Evolutionary conservation across 345 rosid species (phyloP).

Genomic region (Syzygium aqueum): DNA sequence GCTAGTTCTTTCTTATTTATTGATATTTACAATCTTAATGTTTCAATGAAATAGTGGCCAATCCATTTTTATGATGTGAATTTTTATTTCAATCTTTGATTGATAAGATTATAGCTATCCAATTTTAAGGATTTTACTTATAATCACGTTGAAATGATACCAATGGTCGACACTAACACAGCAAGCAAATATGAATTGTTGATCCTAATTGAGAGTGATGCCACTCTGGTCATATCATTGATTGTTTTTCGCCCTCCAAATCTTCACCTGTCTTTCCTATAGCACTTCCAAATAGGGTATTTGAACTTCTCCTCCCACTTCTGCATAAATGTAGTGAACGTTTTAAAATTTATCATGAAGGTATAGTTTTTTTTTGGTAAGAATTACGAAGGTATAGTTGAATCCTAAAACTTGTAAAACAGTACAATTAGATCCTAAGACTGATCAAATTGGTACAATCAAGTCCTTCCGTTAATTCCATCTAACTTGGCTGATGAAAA

Average conservation of each 20-base stretch:
- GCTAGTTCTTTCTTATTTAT: neutral
- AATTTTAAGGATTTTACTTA: neutral
- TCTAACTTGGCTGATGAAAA: no score
- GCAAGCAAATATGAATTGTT: fast-evolving
- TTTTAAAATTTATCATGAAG: no score
- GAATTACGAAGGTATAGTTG: no score
- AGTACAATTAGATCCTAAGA: no score
- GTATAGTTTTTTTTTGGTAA: no score
- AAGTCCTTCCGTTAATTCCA: no score
- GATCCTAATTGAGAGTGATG: neutral
- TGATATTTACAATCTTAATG: neutral
- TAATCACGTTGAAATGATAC: neutral
- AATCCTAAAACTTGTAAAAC: no score
- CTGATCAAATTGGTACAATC: no score
- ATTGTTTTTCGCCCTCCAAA: neutral
- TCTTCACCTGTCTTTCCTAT: neutral
- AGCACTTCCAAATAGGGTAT: neutral
- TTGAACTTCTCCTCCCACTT: neutral
- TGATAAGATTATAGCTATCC: neutral
- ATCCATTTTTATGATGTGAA: neutral
- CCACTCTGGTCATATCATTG: neutral
- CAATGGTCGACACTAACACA: neutral
- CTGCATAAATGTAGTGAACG: no score
- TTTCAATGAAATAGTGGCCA: neutral
- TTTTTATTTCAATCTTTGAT: neutral